Evolutionary conservation across 1,284 basidiomycete genomes (phyloP), one percentile per base, ranked within the genome.

Genomic region (Ceratobasidium sp.): DNA sequence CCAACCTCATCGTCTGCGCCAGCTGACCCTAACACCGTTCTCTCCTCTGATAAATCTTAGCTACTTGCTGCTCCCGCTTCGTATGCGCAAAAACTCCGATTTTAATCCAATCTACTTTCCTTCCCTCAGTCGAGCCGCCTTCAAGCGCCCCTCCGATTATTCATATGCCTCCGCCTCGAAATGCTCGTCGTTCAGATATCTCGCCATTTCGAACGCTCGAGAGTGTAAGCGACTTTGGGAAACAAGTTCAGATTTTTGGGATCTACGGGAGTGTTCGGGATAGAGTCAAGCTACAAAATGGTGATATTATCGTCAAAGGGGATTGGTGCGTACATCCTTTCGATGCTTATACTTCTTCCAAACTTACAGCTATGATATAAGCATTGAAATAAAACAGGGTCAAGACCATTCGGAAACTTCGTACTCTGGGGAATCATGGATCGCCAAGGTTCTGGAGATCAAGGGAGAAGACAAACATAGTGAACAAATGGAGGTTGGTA

Each of bases 391-490:
- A 4, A 49, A 63, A 4, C 42, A 60, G n/a, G 72, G 60, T 9
- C 18, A 64, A 15, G 72, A 75, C n/a, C 39, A 51, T 20, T 75
- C 72, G 10, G 23, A 7, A 3, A 75, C 72, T 5, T 63, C 72
- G 20, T 46, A 44, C 28, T 2, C 18, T 1, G 61, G 61, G 13
- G 72, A 75, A 46, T 44, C 23, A 3, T 75, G 72, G 72, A 39
- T 75, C 18, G 72, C 72, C 1, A n/a, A 75, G 26, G 72, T 75
- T 1, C 3, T 75, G 2, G 72, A 75, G 28, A 64, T 75, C 33
- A 75, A 72, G 55, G 40, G 40, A n/a, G 56, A 61, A 18, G 20
- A 33, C 23, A 26, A 64, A 23, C 3, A 53, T 55, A 33, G 46
- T 3, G 18, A 13, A 5, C 5, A 58, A 23, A 42, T 3, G 26